Base-by-base conservation (phyloP, 164 flowering plant species). In the Echeveria elegans region DNA sequence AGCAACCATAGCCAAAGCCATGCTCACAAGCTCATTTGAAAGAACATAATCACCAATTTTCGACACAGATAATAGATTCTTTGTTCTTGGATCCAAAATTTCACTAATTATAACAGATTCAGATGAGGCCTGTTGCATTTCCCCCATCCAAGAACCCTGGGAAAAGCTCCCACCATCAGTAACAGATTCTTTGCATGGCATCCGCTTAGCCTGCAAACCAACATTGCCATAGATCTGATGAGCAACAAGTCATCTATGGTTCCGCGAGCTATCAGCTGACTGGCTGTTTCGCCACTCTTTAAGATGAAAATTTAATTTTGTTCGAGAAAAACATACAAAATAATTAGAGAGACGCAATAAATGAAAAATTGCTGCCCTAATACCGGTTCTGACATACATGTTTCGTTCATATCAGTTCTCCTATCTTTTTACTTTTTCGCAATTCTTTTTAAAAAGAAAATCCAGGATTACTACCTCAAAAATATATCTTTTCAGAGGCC, bases 1-100 rank as follows among this genome's bases (percentile, higher is more conserved):
- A 4, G 96, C 90, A 50, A 87, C 96, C 92, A 89, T 89, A 40
- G 96, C 92, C 45, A 89, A 43, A 28, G 96, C 96, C 96, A 89
- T 89, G 82, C 96, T 87, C 64, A 89, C 92, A 48, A 87, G 92
- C 78, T 87, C 96, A 77, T 89, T 89, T 65, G 96, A 89, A 47
- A 87, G 56, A 68, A 89, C 96, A 73, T 87, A 89, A 75, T 89
- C 96, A 73, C 96, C 87, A 64, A 89, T 89, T 73, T 80, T 89
- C 73, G 96, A 89, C 92, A 89, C 86, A 66, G 90, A 81, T 63
- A 89, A 64, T 56, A 89, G 69, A 72, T 89, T 89, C 73, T 87
- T 87, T 11, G 96, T 87, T 73, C 96, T 85, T 59, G 96, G 92
- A 66, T 89, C 96, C 63, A 89, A 77, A 71, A 89, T 89, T 77